Conservation (phyloP, 495 filamentous ascomycete species). For the Xylaria venustula region DNA sequence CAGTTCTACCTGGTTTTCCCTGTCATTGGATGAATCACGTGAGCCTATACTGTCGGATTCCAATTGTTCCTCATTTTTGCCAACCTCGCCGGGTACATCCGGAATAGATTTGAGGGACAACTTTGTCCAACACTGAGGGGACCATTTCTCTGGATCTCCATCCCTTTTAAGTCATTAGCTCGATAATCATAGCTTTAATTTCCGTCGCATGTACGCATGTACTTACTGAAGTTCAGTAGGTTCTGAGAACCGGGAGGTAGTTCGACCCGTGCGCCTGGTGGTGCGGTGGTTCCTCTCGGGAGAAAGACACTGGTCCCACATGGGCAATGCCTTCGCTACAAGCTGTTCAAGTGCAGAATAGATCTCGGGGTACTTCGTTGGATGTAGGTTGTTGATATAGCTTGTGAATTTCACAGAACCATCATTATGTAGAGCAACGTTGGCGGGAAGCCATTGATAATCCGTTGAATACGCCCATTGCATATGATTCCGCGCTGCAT, state of each 20-base stretch:
- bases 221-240: conserved; percentile 17
- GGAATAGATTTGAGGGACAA: no score
- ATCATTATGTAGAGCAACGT: conserved; percentile 46
- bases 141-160: no score
- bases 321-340: conserved; percentile 49
- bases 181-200: no score
- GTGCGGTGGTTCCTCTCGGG: conserved; percentile 28
- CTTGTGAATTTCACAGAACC: conserved; percentile 63
- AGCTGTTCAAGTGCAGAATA: conserved; percentile 55
- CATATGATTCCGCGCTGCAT: no score
- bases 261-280: conserved; percentile 44
- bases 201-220: no score
- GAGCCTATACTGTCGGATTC: conserved; percentile 24
- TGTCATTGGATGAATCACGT: no score
- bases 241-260: conserved; percentile 46
- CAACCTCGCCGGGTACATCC: no score
- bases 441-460: conserved; percentile 64
- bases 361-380: conserved; percentile 42
- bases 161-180: conserved; percentile 32
- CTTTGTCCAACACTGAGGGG: no score
- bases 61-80: conserved; percentile 37
- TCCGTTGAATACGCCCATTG: conserved; percentile 47
- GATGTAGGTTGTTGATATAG: conserved; percentile 69
- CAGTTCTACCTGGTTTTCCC: background rate
- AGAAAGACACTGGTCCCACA: conserved; percentile 49